Conservation (phyloP, 2,329 filamentous ascomycete species). For the Colletotrichum sp. region DNA sequence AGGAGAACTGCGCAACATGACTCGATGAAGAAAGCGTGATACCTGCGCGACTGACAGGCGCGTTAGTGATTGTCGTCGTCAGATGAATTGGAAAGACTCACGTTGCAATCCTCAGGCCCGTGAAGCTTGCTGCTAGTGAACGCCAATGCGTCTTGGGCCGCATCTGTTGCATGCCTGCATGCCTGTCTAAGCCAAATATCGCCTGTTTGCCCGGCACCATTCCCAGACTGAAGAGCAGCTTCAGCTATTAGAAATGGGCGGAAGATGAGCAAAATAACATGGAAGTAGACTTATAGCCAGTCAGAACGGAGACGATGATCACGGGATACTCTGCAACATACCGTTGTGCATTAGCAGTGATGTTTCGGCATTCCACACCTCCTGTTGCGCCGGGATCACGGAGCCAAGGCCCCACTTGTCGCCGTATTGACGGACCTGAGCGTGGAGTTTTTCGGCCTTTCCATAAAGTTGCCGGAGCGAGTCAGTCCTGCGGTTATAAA, state of each 20-base stretch:
- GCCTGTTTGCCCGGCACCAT: conserved; percentile 18
- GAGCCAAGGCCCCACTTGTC: conserved; percentile 8
- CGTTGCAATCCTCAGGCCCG: neutral
- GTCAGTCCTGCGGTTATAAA: conserved; percentile 29
- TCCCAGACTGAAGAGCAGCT: conserved; percentile 8
- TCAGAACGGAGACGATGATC: neutral
- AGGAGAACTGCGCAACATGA: conserved; percentile 31
- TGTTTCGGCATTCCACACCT: conserved; percentile 8
- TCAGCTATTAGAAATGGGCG: conserved; percentile 15
- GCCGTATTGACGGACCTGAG: neutral
- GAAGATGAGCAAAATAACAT: conserved; percentile 2
- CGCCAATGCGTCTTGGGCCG: conserved; percentile 32
- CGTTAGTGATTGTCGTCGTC: too few relatives aligned
- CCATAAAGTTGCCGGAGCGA: conserved; percentile 29
- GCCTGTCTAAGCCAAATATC: conserved; percentile 34
- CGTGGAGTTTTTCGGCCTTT: conserved; percentile 22
- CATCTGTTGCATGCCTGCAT: conserved; percentile 31
- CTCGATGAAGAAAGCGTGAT: conserved; percentile 33
- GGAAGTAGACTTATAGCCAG: neutral
- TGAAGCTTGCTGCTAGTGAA: conserved; percentile 20
- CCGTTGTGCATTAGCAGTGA: conserved; percentile 5
- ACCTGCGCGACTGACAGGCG: conserved; percentile 13
- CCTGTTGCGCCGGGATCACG: neutral
- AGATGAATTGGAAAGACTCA: too few relatives aligned
- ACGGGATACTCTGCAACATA: neutral